Base-by-base conservation (phyloP, 2,329 filamentous ascomycete genomes). In the Herpotrichia juniperi region DNA sequence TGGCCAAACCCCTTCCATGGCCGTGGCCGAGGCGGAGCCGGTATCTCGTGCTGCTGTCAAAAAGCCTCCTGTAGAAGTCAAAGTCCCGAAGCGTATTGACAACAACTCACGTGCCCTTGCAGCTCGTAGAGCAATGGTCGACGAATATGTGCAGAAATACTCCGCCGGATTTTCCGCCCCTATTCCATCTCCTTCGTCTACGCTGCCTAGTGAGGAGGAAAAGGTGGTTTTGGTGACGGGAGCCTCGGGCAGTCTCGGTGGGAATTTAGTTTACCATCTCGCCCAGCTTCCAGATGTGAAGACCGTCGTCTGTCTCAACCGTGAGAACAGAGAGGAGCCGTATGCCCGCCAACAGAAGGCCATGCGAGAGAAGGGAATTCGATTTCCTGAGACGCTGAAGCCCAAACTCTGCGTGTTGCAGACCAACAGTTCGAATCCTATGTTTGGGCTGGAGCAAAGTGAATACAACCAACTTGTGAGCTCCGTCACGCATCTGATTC, bases 401-500 rank as follows among this genome's bases (percentile, higher is more conserved):
- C 24, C 63, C 1, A 83, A 81, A 55, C 43, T 83, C 0, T 46
- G 39, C 2, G 82, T 85, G 31, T 60, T 81, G 4, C 74, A 79
- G 28, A 77, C 76, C 1, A 81, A 86, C 56, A 74, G 80, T 14
- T 74, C 78, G 0, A 73, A 77, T 12, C 66, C 74, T 0, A 64
- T 74, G 11, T 74, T 87, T 0, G 84, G 83, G 0, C 72, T 88
- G 0, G 53, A 66, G 0, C 14, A 50, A 0, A 34, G 58, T 3
- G 66, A 73, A 1, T 83, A 83, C 56, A 34, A 63, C 2, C 19
- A 44, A 0, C 71, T 84, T 0, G 59, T 68, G 0, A n/a, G 56
- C 0, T 59, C 46, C 2, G 78, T 78, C 8, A 84, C 81, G 0
- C 77, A 82, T 51, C 76, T 85, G 34, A 50, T 81, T 17, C 82